Percentiles rank a stretch among this genome's conserved stretches.
Conservation (phyloP, 345 rosid genomes). For the Ceriops tagal region DNA sequence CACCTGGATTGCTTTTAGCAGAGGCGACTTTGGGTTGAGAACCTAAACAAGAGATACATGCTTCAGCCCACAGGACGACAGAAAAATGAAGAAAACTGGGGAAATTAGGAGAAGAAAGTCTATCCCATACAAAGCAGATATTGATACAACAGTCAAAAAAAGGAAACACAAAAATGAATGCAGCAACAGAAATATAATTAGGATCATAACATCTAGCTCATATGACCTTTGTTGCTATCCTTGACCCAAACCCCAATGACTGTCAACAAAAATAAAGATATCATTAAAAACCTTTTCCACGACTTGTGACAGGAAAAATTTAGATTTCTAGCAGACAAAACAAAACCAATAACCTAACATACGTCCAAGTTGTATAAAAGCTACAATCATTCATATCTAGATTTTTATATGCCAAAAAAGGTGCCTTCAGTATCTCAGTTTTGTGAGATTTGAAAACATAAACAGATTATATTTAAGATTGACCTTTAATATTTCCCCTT, state of each 20-base stretch:
- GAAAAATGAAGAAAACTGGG: neutral
- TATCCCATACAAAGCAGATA: neutral
- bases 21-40: conserved; percentile 45
- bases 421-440: neutral
- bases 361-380: no score
- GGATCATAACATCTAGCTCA: neutral
- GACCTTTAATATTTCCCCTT: neutral
- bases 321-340: no score
- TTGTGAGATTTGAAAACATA: neutral
- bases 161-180: neutral
- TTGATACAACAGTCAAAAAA: neutral
- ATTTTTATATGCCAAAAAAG: neutral
- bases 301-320: no score
- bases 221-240: no score
- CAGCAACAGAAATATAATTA: neutral
- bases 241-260: no score
- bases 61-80: conserved; percentile 13
- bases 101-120: no score
- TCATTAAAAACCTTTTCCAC: no score
- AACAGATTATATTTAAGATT: neutral
- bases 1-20: conserved; percentile 32
- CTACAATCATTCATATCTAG: no score
- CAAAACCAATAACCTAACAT: no score
- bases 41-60: conserved; percentile 37
- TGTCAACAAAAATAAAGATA: no score